Evolutionary conservation across 1,139 yeast genomes (phyloP).

Genomic region (Candida glucosophila): DNA sequence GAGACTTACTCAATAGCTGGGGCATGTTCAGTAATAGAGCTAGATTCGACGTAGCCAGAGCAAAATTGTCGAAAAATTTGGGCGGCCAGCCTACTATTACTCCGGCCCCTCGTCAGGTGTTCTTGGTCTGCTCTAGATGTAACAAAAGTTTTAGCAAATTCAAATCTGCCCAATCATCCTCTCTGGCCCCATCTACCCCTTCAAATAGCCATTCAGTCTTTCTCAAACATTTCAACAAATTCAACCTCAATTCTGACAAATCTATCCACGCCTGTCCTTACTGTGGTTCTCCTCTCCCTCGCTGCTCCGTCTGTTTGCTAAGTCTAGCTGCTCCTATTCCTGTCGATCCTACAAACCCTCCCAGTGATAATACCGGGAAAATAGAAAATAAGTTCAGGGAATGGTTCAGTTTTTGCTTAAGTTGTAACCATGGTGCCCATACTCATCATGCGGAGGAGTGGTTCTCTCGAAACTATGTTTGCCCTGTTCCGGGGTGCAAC

Average conservation of each 20-base stretch:
- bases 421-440: constrained; percentile 91
- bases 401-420: constrained; percentile 87
- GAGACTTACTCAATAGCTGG: constrained; percentile 80
- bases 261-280: constrained; percentile 56
- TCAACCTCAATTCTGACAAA: constrained; percentile 13
- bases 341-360: constrained; percentile 14
- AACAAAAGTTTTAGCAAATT: constrained; percentile 54
- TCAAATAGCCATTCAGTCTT: constrained; percentile 18
- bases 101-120: constrained; percentile 66
- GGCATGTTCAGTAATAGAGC: constrained; percentile 71
- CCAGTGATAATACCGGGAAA: constrained; percentile 8
- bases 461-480: constrained; percentile 79
- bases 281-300: constrained; percentile 83
- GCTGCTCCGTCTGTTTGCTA: constrained; percentile 82
- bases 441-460: constrained; percentile 94
- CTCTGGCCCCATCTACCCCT: constrained; percentile 9
- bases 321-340: constrained; percentile 73
- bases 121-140: constrained; percentile 73
- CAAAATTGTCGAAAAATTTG: constrained; percentile 50
- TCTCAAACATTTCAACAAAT: constrained; percentile 32
- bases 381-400: constrained; percentile 40
- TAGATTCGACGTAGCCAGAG: constrained; percentile 71
- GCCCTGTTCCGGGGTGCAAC: constrained; percentile 91
- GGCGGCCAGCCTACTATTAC: constrained; percentile 40
- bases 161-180: constrained; percentile 7